phyloP scores from a whole-genome alignment of 192 early-diverging fungal genomes.

The Coemansia sp. region DNA sequence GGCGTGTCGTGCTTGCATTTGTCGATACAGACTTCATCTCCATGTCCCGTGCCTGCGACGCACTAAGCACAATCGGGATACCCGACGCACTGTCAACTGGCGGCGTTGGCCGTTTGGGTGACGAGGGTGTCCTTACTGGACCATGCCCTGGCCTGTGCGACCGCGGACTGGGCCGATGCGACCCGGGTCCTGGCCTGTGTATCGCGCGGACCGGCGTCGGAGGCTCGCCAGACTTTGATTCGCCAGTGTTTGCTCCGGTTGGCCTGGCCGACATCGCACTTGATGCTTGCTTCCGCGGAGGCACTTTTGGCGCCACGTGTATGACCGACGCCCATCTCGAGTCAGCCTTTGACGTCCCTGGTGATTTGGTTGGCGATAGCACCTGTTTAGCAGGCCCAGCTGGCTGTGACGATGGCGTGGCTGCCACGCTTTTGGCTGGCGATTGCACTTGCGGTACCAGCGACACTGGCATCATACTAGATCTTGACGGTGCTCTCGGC shows the following conservation, averaged over 20 bases:
- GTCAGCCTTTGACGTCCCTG: neutral
- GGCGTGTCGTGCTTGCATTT: neutral
- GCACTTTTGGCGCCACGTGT: neutral
- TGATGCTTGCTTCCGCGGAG: neutral
- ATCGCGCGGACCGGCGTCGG: neutral
- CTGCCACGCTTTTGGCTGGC: neutral
- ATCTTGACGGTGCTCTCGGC: neutral
- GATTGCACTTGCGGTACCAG: constrained; percentile 6
- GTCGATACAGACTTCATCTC: too few species aligned
- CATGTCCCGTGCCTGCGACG: neutral
- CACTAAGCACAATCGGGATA: neutral
- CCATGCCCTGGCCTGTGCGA: neutral
- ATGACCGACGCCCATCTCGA: neutral
- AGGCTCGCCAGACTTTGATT: neutral
- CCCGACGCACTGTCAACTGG: neutral
- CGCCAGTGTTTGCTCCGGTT: neutral
- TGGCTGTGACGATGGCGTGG: neutral
- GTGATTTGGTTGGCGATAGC: neutral
- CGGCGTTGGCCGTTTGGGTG: neutral
- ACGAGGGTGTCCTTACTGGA: neutral
- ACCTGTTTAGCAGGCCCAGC: neutral
- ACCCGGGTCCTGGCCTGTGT: neutral
- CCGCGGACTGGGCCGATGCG: neutral
- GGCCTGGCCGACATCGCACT: neutral
- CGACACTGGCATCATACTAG: constrained; percentile 23